Evolutionary conservation across 1,139 yeast species (phyloP), one percentile per base, ranked within the genome.

Genomic region (Blastobotrys petasosporus): DNA sequence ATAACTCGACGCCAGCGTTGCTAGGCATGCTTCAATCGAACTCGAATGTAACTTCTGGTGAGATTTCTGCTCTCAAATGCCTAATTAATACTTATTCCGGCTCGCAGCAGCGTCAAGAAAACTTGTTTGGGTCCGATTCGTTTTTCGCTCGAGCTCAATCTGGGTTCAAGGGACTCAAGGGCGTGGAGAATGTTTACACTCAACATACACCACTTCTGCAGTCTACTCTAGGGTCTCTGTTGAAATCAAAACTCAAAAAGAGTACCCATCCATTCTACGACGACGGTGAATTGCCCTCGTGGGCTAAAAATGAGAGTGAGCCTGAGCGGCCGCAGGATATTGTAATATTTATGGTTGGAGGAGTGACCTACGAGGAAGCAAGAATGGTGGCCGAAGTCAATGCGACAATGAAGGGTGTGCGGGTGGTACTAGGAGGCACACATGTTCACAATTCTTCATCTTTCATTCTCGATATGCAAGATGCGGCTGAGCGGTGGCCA

Each of bases 341-440:
- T 7, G 74, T 92, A 11, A 75, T 92, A 1, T 92, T 85, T 62
- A 71, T 90, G 48, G 79, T 87, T 44, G 97, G 97, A 9, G 98
- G 98, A 3, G 83, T 78, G 2, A 92, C 97, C 0, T 88, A 80
- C 60, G 97, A 90, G 63, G 99, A 92, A 62, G 85, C 94, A 0
- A 75, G 96, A 47, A 67, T 88, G 39, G 80, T 88, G 3, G 79
- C 85, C 48, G 87, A 87, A 54, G 71, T 88, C 54, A 82, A 83
- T 58, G 65, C 75, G 13, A 61, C 65, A n/a, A 70, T 70, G 42
- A 73, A 71, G 40, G 76, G 76, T 2, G 77, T 75, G 54, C 73
- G 75, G 56, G 74, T 74, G 12, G 73, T 87, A 2, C 69, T 90
- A 23, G 98, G 98, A 10, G 88, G 96, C 25, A 87, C 94, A 23